These are phyloP conservation scores for Platanus orientalis DNA, from an alignment of 164 flowering plant species.

Conservation along the genomic window DNA sequence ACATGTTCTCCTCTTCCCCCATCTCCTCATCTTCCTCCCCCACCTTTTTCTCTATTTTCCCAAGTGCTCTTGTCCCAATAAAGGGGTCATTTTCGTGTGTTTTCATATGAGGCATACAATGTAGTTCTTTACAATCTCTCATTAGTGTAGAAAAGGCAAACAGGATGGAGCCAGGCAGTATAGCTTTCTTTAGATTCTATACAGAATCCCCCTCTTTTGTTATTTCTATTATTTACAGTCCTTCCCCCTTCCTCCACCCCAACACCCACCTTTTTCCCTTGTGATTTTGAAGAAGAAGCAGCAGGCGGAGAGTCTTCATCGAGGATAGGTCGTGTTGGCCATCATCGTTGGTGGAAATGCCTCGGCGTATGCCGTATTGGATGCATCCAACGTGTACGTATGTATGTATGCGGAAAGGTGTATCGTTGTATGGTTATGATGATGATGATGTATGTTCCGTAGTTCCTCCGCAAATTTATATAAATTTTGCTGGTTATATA, in stretches of 20 bases:
- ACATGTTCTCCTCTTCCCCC: neutral
- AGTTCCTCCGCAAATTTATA: neutral
- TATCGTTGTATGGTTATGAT: neutral
- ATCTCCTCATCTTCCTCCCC: neutral
- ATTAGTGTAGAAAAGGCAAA: constrained; percentile 48
- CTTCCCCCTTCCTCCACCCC: too few relatives aligned
- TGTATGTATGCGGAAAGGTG: neutral
- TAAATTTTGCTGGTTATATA: neutral
- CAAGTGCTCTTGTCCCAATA: constrained; percentile 23
- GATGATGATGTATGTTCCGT: neutral
- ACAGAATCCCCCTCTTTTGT: constrained; percentile 6
- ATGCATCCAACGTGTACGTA: neutral
- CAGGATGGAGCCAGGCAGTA: constrained; percentile 83
- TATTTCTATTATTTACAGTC: neutral
- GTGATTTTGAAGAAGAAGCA: neutral
- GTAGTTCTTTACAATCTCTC: constrained; percentile 39
- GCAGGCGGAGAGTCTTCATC: neutral
- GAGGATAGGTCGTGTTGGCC: neutral
- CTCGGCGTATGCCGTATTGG: neutral
- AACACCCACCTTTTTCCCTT: neutral
- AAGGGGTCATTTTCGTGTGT: constrained; percentile 32
- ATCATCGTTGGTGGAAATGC: neutral
- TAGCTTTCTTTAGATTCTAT: constrained; percentile 14
- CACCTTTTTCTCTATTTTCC: neutral
- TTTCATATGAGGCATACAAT: constrained; percentile 39